phyloP scores from a whole-genome alignment of 768 basidiomycete species.

The Podaxis carcinomalis region DNA sequence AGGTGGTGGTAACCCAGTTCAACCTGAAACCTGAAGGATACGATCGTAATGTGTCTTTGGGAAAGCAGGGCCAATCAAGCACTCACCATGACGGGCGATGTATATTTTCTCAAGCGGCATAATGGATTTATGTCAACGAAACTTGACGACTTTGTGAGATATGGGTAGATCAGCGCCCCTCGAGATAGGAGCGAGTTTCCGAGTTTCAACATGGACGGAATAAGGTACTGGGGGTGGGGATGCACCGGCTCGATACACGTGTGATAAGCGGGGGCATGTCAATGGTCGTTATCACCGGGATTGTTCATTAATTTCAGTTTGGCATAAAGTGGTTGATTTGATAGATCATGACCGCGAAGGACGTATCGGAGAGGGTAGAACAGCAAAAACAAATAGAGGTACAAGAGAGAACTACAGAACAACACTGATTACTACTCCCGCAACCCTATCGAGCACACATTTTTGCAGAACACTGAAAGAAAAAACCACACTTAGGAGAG shows the following conservation, averaged over 20 bases:
- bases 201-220: not conserved
- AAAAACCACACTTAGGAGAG: constrained; percentile 43
- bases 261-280: not conserved
- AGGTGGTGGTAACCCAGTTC: constrained; percentile 66
- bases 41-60: not conserved
- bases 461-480: not conserved
- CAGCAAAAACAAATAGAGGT: not conserved
- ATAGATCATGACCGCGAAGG: constrained; percentile 15
- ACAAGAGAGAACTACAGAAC: not conserved
- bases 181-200: not conserved
- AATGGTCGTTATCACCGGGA: not conserved
- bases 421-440: constrained; percentile 2
- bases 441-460: constrained; percentile 4
- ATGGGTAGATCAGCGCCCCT: constrained; percentile 3
- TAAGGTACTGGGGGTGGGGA: not conserved
- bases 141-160: not conserved
- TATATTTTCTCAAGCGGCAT: constrained; percentile 60
- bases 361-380: constrained; percentile 11
- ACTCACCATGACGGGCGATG: constrained; percentile 61
- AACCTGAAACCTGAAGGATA: constrained; percentile 56
- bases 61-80: not conserved
- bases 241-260: not conserved
- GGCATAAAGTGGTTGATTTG: not conserved
- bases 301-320: not conserved
- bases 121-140: not conserved